phyloP scores from a whole-genome alignment of 2,329 filamentous ascomycete genomes.

The Fusarium sambucinum region DNA sequence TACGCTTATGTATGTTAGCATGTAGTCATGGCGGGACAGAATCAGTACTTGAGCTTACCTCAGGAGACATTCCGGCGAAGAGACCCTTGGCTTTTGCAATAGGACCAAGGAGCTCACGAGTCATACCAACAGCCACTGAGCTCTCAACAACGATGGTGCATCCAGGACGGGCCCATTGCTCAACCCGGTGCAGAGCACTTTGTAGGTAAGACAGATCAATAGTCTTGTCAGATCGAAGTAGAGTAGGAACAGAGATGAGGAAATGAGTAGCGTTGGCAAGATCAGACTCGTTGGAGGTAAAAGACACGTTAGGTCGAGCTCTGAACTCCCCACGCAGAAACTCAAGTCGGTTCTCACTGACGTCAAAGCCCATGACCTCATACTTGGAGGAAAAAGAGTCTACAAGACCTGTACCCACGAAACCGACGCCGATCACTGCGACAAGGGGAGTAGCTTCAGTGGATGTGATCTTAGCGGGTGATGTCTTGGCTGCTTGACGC shows the following conservation, averaged over 20 bases:
- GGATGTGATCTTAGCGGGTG: not conserved
- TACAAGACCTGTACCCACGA: slow-evolving; percentile 63
- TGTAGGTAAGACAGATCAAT: slow-evolving; percentile 61
- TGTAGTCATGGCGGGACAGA: rapidly evolving
- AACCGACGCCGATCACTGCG: slow-evolving; percentile 64
- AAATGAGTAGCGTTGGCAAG: slow-evolving; percentile 61
- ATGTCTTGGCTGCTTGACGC: slow-evolving; percentile 3
- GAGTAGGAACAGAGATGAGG: slow-evolving; percentile 65
- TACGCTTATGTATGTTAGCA: slow-evolving; percentile 51
- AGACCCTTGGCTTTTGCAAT: slow-evolving; percentile 57
- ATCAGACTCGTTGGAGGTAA: slow-evolving; percentile 54
- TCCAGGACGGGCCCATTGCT: slow-evolving; percentile 55
- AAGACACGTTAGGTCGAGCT: slow-evolving; percentile 30
- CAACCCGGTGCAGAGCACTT: slow-evolving; percentile 57
- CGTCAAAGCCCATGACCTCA: slow-evolving; percentile 60
- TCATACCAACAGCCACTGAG: slow-evolving; percentile 67
- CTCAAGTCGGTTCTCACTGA: slow-evolving; percentile 55
- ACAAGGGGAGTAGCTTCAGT: slow-evolving; percentile 51
- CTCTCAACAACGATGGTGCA: slow-evolving; percentile 64
- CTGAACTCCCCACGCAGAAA: slow-evolving; percentile 50
- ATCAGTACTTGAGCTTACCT: slow-evolving; percentile 20
- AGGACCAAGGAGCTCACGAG: slow-evolving; percentile 61
- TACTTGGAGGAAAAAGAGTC: slow-evolving; percentile 56
- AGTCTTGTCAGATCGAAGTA: slow-evolving; percentile 58
- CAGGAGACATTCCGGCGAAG: slow-evolving; percentile 63